Evolutionary conservation across 108 stramenopile genomes (phyloP).

Genomic region (Discostella stelligeroides): DNA sequence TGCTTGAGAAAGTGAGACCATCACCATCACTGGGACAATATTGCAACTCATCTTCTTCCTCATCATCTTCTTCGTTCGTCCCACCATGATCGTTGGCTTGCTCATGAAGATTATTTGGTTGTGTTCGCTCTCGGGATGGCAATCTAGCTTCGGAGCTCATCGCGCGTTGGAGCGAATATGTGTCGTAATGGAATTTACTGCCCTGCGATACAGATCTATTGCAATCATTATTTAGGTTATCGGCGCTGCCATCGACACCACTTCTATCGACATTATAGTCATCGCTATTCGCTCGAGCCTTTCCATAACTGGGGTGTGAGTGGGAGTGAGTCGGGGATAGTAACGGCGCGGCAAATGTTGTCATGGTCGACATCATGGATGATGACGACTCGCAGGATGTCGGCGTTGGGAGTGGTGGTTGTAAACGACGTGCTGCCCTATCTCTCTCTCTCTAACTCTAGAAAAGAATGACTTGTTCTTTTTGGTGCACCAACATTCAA

Average conservation of each 20-base stretch:
- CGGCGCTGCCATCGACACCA: too few relatives aligned
- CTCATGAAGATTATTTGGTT: too few relatives aligned
- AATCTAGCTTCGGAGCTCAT: slow-evolving; percentile 3
- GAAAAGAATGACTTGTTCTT: too few relatives aligned
- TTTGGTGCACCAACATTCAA: too few relatives aligned
- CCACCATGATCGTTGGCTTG: neutral
- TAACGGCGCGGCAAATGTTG: neutral
- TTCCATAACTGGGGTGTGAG: neutral
- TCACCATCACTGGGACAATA: neutral
- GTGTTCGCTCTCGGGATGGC: neutral
- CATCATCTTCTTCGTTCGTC: too few relatives aligned
- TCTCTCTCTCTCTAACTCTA: too few relatives aligned
- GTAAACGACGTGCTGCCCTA: too few relatives aligned
- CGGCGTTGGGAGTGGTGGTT: too few relatives aligned
- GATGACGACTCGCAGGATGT: too few relatives aligned
- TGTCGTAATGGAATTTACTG: neutral
- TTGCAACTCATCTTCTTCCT: neutral
- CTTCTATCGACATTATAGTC: neutral
- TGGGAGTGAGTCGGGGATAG: too few relatives aligned
- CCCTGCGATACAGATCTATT: too few relatives aligned
- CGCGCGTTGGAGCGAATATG: neutral
- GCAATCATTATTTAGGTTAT: too few relatives aligned
- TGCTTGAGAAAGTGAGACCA: neutral
- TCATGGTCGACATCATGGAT: neutral
- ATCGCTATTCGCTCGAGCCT: neutral